Evolutionary conservation across 2,329 filamentous ascomycete species (phyloP), one percentile per base, ranked within the genome.

Genomic region (Epichloe typhina): DNA sequence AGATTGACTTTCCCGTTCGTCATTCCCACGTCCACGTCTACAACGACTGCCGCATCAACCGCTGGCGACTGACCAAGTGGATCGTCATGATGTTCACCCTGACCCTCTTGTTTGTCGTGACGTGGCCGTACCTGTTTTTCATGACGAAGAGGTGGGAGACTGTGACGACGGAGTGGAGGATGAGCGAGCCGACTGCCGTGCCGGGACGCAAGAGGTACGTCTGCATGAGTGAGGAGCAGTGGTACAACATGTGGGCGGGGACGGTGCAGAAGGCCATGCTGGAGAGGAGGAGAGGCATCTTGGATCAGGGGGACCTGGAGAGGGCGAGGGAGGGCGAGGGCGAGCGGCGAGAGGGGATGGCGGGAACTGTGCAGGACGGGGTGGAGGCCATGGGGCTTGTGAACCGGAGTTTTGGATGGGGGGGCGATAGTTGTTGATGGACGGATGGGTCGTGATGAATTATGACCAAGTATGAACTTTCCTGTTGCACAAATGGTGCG

Each of bases 91-190:
- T 86, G 9, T 86, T 82, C 67, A 80, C 78, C 61, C 62, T 86
- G 5, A 80, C 80, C 0, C 79, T 88, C 53, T 64, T 85, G 12
- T 84, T 84, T 74, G 59, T 89, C 51, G 71, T 89, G 57, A 70
- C 77, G 3, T 89, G 85, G 85, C 85, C 85, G 0, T 75, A 77
- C 51, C 71, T 89, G 12, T 82, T 79, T 66, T 74, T 87, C 61
- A 66, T 75, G 17, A 89, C 85, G 1, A 80, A 77, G 61, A 72
- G 77, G 46, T 89, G 82, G 67, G 75, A 83, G 55, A 80, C 86
- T 2, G 74, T 79, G 3, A 69, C 72, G 21, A 74, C 76, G 0
- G 72, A 82, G 36, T 89, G 83, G 82, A 57, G 58, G 13, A 51
- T 66, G 52, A 66, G 64, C 52, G 55, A 56, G 56, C 53, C 3